These are phyloP conservation scores for Trypanosoma avium DNA, from an alignment of 208 protist genomes.

Conservation along the genomic window DNA sequence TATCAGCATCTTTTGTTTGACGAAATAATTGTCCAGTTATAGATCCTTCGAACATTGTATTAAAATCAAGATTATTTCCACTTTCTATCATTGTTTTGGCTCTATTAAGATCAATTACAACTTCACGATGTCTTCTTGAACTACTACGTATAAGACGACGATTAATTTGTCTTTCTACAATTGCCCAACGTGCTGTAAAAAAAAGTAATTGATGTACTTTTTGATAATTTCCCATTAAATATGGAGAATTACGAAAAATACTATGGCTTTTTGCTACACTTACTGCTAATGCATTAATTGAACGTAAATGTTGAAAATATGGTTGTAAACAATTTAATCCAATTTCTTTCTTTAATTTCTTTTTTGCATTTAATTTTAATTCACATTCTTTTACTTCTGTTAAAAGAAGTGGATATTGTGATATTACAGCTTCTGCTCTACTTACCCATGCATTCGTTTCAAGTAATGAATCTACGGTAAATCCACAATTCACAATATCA, in stretches of 20 bases:
- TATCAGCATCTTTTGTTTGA: conserved; percentile 55
- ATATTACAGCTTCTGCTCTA: conserved; percentile 15
- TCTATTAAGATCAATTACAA: conserved; percentile 57
- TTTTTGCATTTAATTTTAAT: no score
- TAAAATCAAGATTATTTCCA: conserved; percentile 25
- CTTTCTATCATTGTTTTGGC: conserved; percentile 37
- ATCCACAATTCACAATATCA: conserved; percentile 31
- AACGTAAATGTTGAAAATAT: conserved; percentile 71
- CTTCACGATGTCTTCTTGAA: conserved; percentile 29
- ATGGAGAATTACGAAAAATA: conserved; percentile 63
- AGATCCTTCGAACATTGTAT: conserved; percentile 19
- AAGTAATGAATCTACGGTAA: conserved; percentile 40
- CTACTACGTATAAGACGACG: conserved; percentile 42
- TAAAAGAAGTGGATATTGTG: conserved; percentile 31
- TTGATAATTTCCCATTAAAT: conserved; percentile 58
- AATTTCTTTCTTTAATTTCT: no score
- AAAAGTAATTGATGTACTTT: conserved; percentile 67
- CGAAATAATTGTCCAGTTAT: conserved; percentile 71
- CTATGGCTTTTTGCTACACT: conserved; percentile 59
- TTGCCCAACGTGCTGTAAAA: conserved; percentile 70
- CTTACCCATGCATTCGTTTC: conserved; percentile 21
- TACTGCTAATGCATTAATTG: conserved; percentile 64
- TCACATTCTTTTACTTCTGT: not conserved
- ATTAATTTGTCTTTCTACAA: conserved; percentile 71
- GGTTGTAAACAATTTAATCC: conserved; percentile 27